phyloP scores from a whole-genome alignment of 768 basidiomycete genomes.

The Panus rudis region DNA sequence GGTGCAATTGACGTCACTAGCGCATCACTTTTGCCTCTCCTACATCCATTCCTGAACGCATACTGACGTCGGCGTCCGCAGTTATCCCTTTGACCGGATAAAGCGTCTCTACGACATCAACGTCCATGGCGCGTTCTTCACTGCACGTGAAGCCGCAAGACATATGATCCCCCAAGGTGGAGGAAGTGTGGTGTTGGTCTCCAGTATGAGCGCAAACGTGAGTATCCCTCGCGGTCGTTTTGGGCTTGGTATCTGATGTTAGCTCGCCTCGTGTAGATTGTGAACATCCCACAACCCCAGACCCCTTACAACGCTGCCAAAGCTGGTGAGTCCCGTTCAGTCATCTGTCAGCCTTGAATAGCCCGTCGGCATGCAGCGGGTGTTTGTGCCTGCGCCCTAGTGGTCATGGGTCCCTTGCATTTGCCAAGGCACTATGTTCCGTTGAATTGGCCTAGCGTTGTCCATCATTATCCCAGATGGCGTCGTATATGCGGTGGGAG shows the following conservation, averaged over 20 bases:
- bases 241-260: background rate
- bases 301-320: conserved; percentile 96
- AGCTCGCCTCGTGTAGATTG: conserved; percentile 42
- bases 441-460: too few species aligned
- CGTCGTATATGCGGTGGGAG: too few species aligned
- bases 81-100: conserved; percentile 82
- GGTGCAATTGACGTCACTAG: conserved; percentile 1
- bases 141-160: conserved; percentile 92
- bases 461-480: too few species aligned
- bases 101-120: conserved; percentile 87
- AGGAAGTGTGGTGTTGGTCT: conserved; percentile 80
- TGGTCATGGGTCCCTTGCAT: background rate
- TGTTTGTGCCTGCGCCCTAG: background rate
- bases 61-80: conserved; percentile 19
- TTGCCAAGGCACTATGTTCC: too few species aligned
- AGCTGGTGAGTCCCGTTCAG: conserved; percentile 54
- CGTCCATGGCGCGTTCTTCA: conserved; percentile 90
- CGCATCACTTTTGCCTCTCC: conserved; percentile 8
- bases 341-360: conserved; percentile 6
- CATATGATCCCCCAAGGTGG: conserved; percentile 79
- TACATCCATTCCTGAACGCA: background rate
- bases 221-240: conserved; percentile 16
- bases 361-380: too few species aligned
- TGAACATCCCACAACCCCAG: conserved; percentile 90
- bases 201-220: conserved; percentile 88